Conservation (phyloP, 306 rosid genomes). For the Prunus mume region DNA sequence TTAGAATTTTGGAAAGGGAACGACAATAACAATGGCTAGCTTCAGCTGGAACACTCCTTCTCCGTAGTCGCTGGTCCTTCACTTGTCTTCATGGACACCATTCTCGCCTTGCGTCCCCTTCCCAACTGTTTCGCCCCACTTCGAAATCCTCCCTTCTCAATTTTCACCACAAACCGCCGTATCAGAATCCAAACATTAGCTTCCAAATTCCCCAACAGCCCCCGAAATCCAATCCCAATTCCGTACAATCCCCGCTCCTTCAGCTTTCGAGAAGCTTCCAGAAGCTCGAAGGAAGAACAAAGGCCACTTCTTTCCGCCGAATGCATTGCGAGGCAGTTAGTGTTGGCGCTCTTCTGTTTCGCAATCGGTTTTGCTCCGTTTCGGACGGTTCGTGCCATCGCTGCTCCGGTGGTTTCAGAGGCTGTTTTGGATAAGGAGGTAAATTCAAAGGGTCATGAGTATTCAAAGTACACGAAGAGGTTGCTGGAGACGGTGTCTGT, state of each 20-base stretch:
- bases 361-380: conserved; percentile 55
- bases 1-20: not conserved
- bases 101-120: conserved; percentile 23
- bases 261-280: conserved; percentile 20
- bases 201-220: conserved; percentile 12
- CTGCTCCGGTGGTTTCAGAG: conserved; percentile 29
- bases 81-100: conserved; percentile 36
- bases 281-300: conserved; percentile 14
- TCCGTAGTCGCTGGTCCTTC: conserved; percentile 1
- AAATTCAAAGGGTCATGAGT: conserved; percentile 36
- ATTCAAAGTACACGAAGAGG: conserved; percentile 44
- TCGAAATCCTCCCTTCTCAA: conserved; percentile 1
- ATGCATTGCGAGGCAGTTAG: conserved; percentile 31
- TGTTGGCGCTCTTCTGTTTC: conserved; percentile 49
- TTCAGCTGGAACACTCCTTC: not conserved
- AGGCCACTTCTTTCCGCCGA: not conserved
- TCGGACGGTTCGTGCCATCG: conserved; percentile 45
- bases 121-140: conserved; percentile 13
- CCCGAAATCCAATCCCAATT: conserved; percentile 15
- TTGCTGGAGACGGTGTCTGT: conserved; percentile 50
- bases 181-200: conserved; percentile 24
- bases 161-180: conserved; percentile 24
- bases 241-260: not conserved
- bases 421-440: conserved; percentile 17
- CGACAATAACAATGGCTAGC: conserved; percentile 10